A percentile compares a stretch with the other conserved stretches of the same genome.
These are phyloP conservation scores for Cinnamomum chago DNA, from an alignment of 164 flowering plant genomes.

Conservation along the genomic window DNA sequence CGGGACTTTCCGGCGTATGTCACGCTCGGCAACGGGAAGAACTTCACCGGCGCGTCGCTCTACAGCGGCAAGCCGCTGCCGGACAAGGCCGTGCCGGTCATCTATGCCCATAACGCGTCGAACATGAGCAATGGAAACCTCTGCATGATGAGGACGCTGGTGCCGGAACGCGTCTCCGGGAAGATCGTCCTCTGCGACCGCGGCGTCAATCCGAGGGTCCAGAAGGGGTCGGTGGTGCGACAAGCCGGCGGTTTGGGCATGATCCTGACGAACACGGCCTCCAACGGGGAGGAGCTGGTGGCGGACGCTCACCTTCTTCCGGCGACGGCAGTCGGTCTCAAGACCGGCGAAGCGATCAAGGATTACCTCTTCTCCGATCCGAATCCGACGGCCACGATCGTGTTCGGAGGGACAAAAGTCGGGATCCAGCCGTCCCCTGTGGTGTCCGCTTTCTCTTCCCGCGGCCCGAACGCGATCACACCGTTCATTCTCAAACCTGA, in stretches of 20 bases:
- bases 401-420: slow-evolving; percentile 46
- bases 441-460: slow-evolving; percentile 70
- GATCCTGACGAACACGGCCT: slow-evolving; percentile 64
- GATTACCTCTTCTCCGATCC: slow-evolving; percentile 41
- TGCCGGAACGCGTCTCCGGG: slow-evolving; percentile 57
- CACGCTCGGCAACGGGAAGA: slow-evolving; percentile 59
- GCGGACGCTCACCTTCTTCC: slow-evolving; percentile 85
- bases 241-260: slow-evolving; percentile 88
- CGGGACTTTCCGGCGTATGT: slow-evolving; percentile 78
- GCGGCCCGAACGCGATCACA: slow-evolving; percentile 70
- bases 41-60: slow-evolving; percentile 60
- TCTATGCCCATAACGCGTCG: slow-evolving; percentile 60
- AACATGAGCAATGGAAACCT: slow-evolving; percentile 42
- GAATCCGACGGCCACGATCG: slow-evolving; percentile 54
- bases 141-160: slow-evolving; percentile 51
- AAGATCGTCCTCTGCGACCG: slow-evolving; percentile 84
- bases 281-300: slow-evolving; percentile 63
- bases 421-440: slow-evolving; percentile 75
- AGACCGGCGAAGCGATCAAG: slow-evolving; percentile 49
- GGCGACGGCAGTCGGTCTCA: slow-evolving; percentile 52
- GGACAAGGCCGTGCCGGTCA: slow-evolving; percentile 30
- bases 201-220: slow-evolving; percentile 53
- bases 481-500: slow-evolving; percentile 80
- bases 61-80: slow-evolving; percentile 49
- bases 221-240: slow-evolving; percentile 64